Evolutionary conservation across 768 basidiomycete species (phyloP), one percentile per base, ranked within the genome.

Genomic region (Leccinellum rugosiceps): DNA sequence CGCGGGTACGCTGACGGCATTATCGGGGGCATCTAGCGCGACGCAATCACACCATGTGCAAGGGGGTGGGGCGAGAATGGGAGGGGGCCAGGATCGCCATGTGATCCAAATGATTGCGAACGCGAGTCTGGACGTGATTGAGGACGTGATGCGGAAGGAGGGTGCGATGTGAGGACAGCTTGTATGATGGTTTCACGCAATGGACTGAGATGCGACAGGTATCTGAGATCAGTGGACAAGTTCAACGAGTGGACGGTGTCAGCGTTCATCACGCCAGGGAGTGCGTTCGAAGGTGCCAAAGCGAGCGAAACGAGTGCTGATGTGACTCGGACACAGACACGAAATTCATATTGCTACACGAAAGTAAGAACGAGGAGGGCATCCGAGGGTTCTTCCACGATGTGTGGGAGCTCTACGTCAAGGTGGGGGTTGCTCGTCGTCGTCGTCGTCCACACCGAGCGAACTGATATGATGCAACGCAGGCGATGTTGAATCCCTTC

Each of bases 181-280:
- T 3, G 3, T 25, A 25, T 55, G 57, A 56, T 58, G 55, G 55
- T 41, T 44, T 38, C 52, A 9, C 25, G 26, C 23, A n/a, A 19
- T 45, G 23, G 34, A 53, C 65, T 65, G 57, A 69, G 53, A 58
- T 21, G 69, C 52, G 46, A 41, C 68, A 98, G 97, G 90, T 98
- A 98, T 73, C 79, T 98, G 56, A 96, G 95, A 70, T 84, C 87
- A 17, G 86, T 98, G 58, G 97, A 99, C 80, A 92, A 89, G 76
- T 97, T 98, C 76, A 98, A 98, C 68, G 97, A 98, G 70, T 99
- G 97, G 97, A 95, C 86, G 3, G 87, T 98, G 19, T 98, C 97
- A 15, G 94, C 92, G 30, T 98, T 98, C 75, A 79, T 98, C 19
- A 98, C 97, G 0, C 87, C 95, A 1, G 92, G 90, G 59, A 97